Evolutionary conservation across 1,284 basidiomycete species (phyloP), one percentile per base, ranked within the genome.

Genomic region (Papiliotrema terrestris): DNA sequence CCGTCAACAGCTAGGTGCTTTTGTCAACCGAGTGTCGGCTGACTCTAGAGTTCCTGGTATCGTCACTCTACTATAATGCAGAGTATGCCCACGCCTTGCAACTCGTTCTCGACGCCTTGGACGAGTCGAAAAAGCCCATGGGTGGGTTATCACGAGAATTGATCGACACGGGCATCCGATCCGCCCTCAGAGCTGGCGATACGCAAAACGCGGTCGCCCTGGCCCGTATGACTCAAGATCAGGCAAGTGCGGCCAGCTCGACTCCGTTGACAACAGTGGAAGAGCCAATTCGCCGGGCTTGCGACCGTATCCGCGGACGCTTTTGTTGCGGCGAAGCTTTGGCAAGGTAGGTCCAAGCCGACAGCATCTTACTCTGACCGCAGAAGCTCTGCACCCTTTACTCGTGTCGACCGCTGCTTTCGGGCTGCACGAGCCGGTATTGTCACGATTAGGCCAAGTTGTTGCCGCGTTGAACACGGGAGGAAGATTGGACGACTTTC

Each of bases 151-250:
- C 58, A 1, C 52, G 63, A 26, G 73, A 74, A 45, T 51, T 71
- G 22, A 44, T 73, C 13, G 68, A 68, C 44, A 68, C 62, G 5
- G 71, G 59, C 3, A 58, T 68, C 6, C 60, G 62, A 3, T 62
- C 64, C 8, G 64, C 70, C 2, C 23, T 66, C 2, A 42, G n/a
- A 1, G 48, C 45, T 8, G 45, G 48, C 0, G 59, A 69, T 43
- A 17, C 17, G 2, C 45, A 45, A 0, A 44, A 26, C 3, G 70
- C 61, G 1, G 55, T 59, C 1, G 32, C 47, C 17, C 57, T 73
- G 5, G 71, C 68, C 4, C 39, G 56, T 17, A 56, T 60, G 6
- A 61, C 56, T 6, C 45, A 46, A 38, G 44, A 9, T 17, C 44
- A 51, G 35, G 67, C 67, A 25, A 51, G 63, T 58, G 5, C 6